Percentiles rank a stretch among this genome's conserved stretches.
phyloP scores from a whole-genome alignment of 176 grass and related monocot species.

The Olyra latifolia region DNA sequence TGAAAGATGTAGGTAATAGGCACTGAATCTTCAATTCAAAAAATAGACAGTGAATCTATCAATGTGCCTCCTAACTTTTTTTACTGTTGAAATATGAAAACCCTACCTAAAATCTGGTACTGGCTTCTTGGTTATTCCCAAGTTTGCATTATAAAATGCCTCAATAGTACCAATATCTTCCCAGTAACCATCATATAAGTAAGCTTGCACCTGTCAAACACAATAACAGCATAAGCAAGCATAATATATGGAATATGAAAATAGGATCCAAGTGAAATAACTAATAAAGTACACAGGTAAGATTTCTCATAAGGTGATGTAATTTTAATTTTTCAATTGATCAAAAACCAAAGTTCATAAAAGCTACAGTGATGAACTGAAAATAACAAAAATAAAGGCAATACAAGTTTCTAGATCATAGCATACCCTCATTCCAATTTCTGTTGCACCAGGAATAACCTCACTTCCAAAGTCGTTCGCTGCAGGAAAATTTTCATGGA shows the following conservation, averaged over 20 bases:
- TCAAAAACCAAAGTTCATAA: background rate
- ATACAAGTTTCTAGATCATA: background rate
- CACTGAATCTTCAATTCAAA: background rate
- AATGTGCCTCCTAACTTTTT: background rate
- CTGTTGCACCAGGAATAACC: constrained; percentile 96
- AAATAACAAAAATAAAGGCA: background rate
- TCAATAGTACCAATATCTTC: constrained; percentile 95
- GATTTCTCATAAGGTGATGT: background rate
- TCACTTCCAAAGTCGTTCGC: constrained; percentile 98
- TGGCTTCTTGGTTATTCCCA: constrained; percentile 95
- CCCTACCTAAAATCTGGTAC: constrained; percentile 90
- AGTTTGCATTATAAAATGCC: constrained; percentile 88
- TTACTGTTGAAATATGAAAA: background rate
- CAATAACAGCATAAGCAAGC: constrained; percentile 24
- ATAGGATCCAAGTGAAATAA: background rate
- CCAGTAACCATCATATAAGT: constrained; percentile 96
- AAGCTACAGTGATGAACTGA: background rate
- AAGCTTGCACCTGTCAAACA: constrained; percentile 84
- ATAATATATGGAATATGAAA: constrained; percentile 12
- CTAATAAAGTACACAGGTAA: background rate
- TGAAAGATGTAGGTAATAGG: constrained; percentile 15
- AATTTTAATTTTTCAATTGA: background rate
- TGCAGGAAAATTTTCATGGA: constrained; percentile 68
- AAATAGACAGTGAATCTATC: constrained; percentile 14
- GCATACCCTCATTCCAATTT: constrained; percentile 83